phyloP scores from a whole-genome alignment of 164 flowering plant genomes.

The Berberis vulgaris region DNA sequence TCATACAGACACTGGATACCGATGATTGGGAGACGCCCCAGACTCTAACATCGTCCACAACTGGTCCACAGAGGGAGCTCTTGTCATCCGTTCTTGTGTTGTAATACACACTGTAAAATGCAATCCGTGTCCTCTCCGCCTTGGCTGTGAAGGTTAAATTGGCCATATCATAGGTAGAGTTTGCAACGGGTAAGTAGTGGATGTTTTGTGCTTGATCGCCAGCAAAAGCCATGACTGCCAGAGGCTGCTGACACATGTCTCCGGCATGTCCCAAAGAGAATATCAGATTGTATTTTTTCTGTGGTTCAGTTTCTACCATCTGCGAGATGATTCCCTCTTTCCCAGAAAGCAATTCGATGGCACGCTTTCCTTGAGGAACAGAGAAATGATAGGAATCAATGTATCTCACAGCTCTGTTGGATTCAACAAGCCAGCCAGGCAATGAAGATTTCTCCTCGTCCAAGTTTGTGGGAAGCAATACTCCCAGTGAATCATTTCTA shows the following conservation, averaged over 20 bases:
- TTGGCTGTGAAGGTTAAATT: constrained; percentile 77
- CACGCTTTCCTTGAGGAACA: constrained; percentile 81
- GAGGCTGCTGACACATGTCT: constrained; percentile 74
- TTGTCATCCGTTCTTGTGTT: constrained; percentile 76
- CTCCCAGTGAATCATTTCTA: constrained; percentile 68
- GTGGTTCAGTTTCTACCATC: constrained; percentile 71
- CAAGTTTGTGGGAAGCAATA: constrained; percentile 87
- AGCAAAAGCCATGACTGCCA: constrained; percentile 90
- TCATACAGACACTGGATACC: constrained; percentile 17
- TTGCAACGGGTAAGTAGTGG: constrained; percentile 60
- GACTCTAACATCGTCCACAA: constrained; percentile 84
- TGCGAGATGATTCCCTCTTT: constrained; percentile 97
- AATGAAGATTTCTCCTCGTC: constrained; percentile 74
- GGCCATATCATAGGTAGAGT: constrained; percentile 43
- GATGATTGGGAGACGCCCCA: constrained; percentile 42
- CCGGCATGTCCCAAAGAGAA: constrained; percentile 75
- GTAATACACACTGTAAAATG: constrained; percentile 90
- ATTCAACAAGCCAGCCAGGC: constrained; percentile 92
- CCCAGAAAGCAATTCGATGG: constrained; percentile 80
- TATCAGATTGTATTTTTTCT: constrained; percentile 47
- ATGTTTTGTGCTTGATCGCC: constrained; percentile 82
- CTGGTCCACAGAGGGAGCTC: constrained; percentile 96
- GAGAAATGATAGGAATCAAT: constrained; percentile 70
- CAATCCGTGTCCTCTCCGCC: constrained; percentile 84
- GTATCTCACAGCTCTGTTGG: constrained; percentile 84